These are phyloP conservation scores for Fusarium sp. DNA, from an alignment of 2,329 filamentous ascomycete species.

Conservation along the genomic window DNA sequence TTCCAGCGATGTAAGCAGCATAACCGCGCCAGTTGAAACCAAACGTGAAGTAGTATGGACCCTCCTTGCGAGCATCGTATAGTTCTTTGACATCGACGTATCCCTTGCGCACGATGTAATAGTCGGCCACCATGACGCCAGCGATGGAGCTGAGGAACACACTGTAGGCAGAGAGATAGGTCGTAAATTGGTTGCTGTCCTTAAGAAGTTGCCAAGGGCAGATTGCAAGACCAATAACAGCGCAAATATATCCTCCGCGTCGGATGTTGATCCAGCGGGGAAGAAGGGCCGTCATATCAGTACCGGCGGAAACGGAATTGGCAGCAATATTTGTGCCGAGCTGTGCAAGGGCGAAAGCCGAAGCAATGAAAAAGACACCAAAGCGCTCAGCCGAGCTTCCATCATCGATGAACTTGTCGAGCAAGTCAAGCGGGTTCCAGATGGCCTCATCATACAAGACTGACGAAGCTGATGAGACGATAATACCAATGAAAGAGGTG, in stretches of 20 bases:
- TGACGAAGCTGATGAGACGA: slow-evolving; percentile 80
- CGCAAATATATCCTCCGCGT: slow-evolving; percentile 89
- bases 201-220: slow-evolving; percentile 88
- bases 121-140: slow-evolving; percentile 91
- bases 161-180: slow-evolving; percentile 91
- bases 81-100: slow-evolving; percentile 85
- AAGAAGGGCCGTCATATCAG: slow-evolving; percentile 84
- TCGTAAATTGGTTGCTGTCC: slow-evolving; percentile 86
- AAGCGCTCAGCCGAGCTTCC: slow-evolving; percentile 78
- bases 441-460: slow-evolving; percentile 77
- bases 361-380: slow-evolving; percentile 80
- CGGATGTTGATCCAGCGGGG: slow-evolving; percentile 88
- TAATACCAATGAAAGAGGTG: slow-evolving; percentile 88
- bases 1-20: slow-evolving; percentile 84
- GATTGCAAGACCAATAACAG: slow-evolving; percentile 84
- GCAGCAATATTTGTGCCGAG: slow-evolving; percentile 90
- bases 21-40: slow-evolving; percentile 91
- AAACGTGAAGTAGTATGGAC: slow-evolving; percentile 80
- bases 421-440: slow-evolving; percentile 80
- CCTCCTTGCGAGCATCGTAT: slow-evolving; percentile 77
- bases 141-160: slow-evolving; percentile 96
- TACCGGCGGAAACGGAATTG: slow-evolving; percentile 87
- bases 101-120: slow-evolving; percentile 87
- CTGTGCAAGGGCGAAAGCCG: slow-evolving; percentile 82
- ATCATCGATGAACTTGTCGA: slow-evolving; percentile 77